Conservation (phyloP, 805 yeast genomes). For the Myxozyma sirexii region DNA sequence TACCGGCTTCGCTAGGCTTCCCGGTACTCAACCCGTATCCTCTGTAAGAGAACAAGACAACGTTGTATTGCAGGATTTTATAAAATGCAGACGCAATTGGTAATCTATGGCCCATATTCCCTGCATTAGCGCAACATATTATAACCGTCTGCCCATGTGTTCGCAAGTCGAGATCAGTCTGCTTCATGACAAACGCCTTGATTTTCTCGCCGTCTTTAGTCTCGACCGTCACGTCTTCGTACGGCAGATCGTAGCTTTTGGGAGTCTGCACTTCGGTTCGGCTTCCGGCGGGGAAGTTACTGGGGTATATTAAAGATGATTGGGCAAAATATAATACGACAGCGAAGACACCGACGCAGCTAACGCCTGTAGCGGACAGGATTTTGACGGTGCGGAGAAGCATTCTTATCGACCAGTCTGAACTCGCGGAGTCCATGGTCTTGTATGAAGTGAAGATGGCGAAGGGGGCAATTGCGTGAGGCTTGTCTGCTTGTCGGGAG, state of each 20-base stretch:
- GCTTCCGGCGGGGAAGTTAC: conserved; percentile 72
- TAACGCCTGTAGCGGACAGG: conserved; percentile 29
- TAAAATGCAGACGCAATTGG: conserved; percentile 77
- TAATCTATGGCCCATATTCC: conserved; percentile 88
- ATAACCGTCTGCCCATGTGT: conserved; percentile 57
- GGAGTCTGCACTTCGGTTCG: conserved; percentile 75
- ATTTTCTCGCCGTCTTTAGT: conserved; percentile 73
- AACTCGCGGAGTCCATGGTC: conserved; percentile 15
- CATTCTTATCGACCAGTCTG: conserved; percentile 26
- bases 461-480: not conserved
- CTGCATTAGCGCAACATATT: conserved; percentile 89
- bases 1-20: conserved; percentile 70
- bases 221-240: conserved; percentile 58
- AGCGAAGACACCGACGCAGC: conserved; percentile 31
- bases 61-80: conserved; percentile 35
- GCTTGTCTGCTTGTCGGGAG: conserved; percentile 1
- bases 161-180: conserved; percentile 20
- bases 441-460: too few species aligned
- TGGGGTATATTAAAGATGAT: conserved; percentile 75
- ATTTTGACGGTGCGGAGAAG: conserved; percentile 27
- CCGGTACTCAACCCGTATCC: conserved; percentile 60
- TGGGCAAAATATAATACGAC: conserved; percentile 59
- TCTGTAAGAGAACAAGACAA: conserved; percentile 78
- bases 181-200: conserved; percentile 61
- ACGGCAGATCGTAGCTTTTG: conserved; percentile 64